These are phyloP conservation scores for Platanthera zijinensis DNA, from an alignment of 106 monocot genomes.

Conservation along the genomic window DNA sequence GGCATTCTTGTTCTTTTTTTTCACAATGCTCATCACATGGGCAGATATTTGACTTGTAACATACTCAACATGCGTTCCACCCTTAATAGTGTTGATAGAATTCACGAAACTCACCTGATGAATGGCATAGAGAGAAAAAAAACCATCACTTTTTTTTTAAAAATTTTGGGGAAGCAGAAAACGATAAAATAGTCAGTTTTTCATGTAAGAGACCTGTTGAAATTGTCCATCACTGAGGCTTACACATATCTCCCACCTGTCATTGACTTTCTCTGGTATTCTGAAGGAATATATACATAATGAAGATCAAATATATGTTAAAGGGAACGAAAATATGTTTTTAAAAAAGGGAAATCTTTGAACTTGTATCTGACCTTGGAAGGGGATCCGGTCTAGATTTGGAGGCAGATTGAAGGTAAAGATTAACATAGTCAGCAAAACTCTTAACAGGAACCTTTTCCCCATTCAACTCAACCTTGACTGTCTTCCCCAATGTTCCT, in stretches of 20 bases:
- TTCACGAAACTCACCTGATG: slow-evolving; percentile 95
- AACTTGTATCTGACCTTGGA: slow-evolving; percentile 45
- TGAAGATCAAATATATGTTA: neutral
- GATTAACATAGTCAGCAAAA: slow-evolving; percentile 68
- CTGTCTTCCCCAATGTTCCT: slow-evolving; percentile 83
- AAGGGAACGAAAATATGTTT: neutral
- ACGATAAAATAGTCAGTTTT: neutral
- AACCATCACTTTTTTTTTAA: neutral
- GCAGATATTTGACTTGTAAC: slow-evolving; percentile 75
- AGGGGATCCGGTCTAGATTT: slow-evolving; percentile 48
- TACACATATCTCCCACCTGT: slow-evolving; percentile 88
- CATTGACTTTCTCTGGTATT: slow-evolving; percentile 63
- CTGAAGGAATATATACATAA: slow-evolving; percentile 8
- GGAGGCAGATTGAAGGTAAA: slow-evolving; percentile 63
- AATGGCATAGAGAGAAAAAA: neutral
- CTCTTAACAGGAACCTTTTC: slow-evolving; percentile 58
- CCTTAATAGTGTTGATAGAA: slow-evolving; percentile 79
- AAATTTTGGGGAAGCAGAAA: neutral
- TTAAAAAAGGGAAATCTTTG: no score
- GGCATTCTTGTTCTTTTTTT: slow-evolving; percentile 97
- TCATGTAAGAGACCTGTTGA: slow-evolving; percentile 57
- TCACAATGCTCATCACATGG: slow-evolving; percentile 57
- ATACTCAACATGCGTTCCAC: slow-evolving; percentile 95
- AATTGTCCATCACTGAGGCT: slow-evolving; percentile 94
- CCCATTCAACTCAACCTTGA: slow-evolving; percentile 89